These are phyloP conservation scores for Psidium friedrichsthalianum DNA, from an alignment of 345 rosid genomes.

Conservation along the genomic window DNA sequence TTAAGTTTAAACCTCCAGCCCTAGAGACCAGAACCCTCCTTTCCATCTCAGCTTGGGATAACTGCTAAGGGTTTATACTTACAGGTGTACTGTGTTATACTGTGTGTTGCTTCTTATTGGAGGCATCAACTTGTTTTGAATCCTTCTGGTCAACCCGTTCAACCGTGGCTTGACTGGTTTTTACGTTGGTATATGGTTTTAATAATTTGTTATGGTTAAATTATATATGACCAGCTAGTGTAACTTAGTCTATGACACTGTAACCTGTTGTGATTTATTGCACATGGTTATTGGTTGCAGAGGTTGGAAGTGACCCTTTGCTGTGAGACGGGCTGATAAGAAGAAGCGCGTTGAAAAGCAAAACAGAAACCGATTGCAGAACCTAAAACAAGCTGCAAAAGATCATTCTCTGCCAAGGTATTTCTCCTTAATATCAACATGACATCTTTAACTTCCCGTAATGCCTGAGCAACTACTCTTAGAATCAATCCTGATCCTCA, in stretches of 20 bases:
- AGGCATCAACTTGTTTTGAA: neutral
- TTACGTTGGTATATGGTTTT: neutral
- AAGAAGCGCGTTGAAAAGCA: conserved; percentile 74
- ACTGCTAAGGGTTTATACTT: neutral
- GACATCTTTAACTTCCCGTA: neutral
- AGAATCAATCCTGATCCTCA: neutral
- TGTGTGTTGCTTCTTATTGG: neutral
- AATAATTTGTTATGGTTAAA: neutral
- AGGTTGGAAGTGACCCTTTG: conserved; percentile 79
- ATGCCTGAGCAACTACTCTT: neutral
- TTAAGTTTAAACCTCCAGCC: neutral
- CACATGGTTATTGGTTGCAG: conserved; percentile 22
- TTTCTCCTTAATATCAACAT: neutral
- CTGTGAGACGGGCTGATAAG: conserved; percentile 63
- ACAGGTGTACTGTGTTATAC: neutral
- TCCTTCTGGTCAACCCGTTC: neutral
- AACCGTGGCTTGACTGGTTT: neutral
- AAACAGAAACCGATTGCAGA: conserved; percentile 53
- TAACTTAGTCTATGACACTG: neutral
- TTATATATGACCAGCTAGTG: neutral
- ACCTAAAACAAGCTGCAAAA: conserved; percentile 70
- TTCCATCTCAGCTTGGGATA: neutral
- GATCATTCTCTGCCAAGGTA: conserved; percentile 87
- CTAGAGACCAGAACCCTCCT: neutral
- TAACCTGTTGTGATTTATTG: neutral